These are phyloP conservation scores for Linum usitatissimum DNA, from an alignment of 345 rosid genomes.

Conservation along the genomic window DNA sequence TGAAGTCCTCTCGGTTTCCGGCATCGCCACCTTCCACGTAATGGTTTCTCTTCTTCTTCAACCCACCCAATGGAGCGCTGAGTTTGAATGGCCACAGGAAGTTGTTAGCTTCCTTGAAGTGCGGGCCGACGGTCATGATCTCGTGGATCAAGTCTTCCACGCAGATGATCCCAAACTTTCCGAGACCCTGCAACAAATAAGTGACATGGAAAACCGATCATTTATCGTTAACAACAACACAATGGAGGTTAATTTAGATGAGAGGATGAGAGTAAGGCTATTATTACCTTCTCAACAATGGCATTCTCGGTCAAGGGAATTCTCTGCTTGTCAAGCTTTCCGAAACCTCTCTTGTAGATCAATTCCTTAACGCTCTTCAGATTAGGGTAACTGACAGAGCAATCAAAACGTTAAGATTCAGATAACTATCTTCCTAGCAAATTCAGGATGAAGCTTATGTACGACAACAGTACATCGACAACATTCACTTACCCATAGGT, in stretches of 20 bases:
- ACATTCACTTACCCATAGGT: constrained; percentile 58
- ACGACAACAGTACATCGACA: background rate
- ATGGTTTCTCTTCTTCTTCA: constrained; percentile 89
- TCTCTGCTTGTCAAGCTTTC: constrained; percentile 74
- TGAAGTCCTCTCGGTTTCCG: constrained; percentile 69
- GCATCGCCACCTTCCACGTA: constrained; percentile 98
- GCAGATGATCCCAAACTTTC: constrained; percentile 62
- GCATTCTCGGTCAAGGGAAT: constrained; percentile 70
- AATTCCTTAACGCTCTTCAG: constrained; percentile 81
- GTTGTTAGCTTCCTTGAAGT: constrained; percentile 84
- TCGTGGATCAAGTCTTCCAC: constrained; percentile 79
- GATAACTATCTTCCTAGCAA: background rate
- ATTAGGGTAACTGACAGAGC: constrained; percentile 60
- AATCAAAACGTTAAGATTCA: background rate
- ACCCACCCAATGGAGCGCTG: constrained; percentile 77
- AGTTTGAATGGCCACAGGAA: constrained; percentile 94
- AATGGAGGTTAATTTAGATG: too few species aligned
- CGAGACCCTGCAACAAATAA: constrained; percentile 37
- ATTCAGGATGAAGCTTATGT: too few species aligned
- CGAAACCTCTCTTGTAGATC: constrained; percentile 84
- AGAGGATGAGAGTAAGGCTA: background rate
- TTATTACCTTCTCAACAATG: constrained; percentile 56
- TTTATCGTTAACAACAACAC: background rate
- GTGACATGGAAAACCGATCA: too few species aligned
- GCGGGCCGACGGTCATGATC: constrained; percentile 82